Evolutionary conservation across 2,329 filamentous ascomycete genomes (phyloP).

Genomic region (Botrytis aclada): DNA sequence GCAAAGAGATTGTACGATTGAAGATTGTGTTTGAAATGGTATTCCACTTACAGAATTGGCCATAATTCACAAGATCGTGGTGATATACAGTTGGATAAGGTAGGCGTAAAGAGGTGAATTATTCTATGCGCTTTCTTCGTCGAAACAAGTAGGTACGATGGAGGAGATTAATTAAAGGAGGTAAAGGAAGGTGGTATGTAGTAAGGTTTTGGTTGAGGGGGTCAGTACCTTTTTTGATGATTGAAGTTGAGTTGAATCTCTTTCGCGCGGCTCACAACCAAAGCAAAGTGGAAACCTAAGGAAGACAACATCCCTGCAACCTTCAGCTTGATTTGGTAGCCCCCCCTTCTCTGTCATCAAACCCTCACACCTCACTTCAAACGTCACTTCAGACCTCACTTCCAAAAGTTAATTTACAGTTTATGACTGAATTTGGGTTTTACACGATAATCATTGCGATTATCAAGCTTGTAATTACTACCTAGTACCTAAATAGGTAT

Average conservation of each 20-base stretch:
- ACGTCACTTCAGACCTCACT: background rate
- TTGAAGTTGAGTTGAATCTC: conserved; percentile 7
- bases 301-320: conserved; percentile 9
- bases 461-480: background rate
- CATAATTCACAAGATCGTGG: conserved; percentile 17
- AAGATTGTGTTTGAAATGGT: background rate
- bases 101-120: conserved; percentile 11
- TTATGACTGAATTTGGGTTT: no score
- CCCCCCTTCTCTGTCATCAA: background rate
- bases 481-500: background rate
- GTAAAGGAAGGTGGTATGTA: background rate
- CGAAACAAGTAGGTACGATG: background rate
- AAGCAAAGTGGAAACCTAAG: conserved; percentile 14
- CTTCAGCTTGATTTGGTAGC: conserved; percentile 4
- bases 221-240: conserved; percentile 4
- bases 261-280: background rate
- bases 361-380: background rate
- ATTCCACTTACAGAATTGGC: conserved; percentile 19
- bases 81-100: conserved; percentile 15
- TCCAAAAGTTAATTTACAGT: background rate
- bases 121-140: conserved; percentile 9
- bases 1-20: background rate
- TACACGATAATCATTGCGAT: no score
- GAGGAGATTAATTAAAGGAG: conserved; percentile 7
- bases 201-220: background rate